Evolutionary conservation across 2,329 filamentous ascomycete species (phyloP).

Genomic region (Podosphaera xanthii): DNA sequence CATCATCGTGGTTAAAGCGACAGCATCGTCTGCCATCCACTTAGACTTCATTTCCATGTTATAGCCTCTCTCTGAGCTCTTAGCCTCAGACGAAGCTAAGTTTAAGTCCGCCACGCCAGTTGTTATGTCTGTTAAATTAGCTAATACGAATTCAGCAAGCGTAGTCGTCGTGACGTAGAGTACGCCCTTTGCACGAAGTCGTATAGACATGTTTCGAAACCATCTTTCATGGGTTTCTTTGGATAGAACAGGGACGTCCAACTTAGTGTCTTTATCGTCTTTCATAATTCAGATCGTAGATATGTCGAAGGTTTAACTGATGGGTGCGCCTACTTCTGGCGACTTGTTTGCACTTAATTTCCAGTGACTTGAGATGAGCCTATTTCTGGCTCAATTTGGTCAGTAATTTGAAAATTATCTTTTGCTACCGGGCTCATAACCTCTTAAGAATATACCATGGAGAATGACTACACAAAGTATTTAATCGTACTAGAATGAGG

Average conservation of each 20-base stretch:
- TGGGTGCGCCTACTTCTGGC: too few relatives aligned
- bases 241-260: background rate
- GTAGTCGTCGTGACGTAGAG: background rate
- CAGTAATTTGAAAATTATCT: too few relatives aligned
- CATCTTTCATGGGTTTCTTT: background rate
- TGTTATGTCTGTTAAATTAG: background rate
- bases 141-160: background rate
- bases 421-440: too few relatives aligned
- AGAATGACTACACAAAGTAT: too few relatives aligned
- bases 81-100: background rate
- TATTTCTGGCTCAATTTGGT: too few relatives aligned
- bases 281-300: background rate
- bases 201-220: background rate
- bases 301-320: too few relatives aligned
- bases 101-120: background rate
- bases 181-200: background rate
- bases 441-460: too few relatives aligned
- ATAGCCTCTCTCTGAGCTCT: background rate
- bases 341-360: background rate
- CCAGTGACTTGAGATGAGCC: background rate
- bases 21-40: background rate
- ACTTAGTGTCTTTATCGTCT: background rate
- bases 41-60: background rate
- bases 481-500: too few relatives aligned
- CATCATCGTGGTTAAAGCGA: background rate